Evolutionary conservation across 164 flowering plant genomes (phyloP), one percentile per base, ranked within the genome.

Genomic region (Cinnamomum chago): DNA sequence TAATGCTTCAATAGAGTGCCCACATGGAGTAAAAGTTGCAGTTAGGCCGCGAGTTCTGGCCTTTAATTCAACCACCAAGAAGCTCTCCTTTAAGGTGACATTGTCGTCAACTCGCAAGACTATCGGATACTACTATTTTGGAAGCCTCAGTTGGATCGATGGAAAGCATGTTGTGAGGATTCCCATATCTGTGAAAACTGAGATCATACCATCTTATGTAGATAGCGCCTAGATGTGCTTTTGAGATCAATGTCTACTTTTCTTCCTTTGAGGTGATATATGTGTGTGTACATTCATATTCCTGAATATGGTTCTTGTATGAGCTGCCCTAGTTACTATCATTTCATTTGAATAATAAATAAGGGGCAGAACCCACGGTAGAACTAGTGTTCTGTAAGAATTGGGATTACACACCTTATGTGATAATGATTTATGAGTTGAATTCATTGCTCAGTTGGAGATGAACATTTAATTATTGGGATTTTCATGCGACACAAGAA

Each of bases 111-210:
- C 7, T 20, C 47, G 72, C 6, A 70, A 72, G 70, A 78, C 84
- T 23, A 82, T 81, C 15, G 87, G 88, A 7, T 79, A 83, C 60
- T 88, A 82, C 73, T 78, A 83, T 7, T 86, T 88, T 72, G 91
- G 91, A 72, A 77, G 79, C 64, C 74, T 88, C 65, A 71, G 80
- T 15, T 88, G 91, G 91, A 76, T 68, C 70, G 86, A 88, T 76
- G 84, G 85, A 68, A 51, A 35, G 24, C 71, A 68, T 35, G 24
- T 18, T 11, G 71, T 68, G 11, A 85, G 86, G 71, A 79, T 79
- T 64, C 91, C 91, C 13, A 51, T 74, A 15, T 18, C 62, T 22
- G 70, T 67, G 71, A 68, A 27, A 40, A n/a, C 52, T 68, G 71
- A 40, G 55, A 68, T 68, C 23, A 68, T 68, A 68, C 30, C 71